phyloP scores from a whole-genome alignment of 2,329 filamentous ascomycete species.

The Scedosporium boydii region DNA sequence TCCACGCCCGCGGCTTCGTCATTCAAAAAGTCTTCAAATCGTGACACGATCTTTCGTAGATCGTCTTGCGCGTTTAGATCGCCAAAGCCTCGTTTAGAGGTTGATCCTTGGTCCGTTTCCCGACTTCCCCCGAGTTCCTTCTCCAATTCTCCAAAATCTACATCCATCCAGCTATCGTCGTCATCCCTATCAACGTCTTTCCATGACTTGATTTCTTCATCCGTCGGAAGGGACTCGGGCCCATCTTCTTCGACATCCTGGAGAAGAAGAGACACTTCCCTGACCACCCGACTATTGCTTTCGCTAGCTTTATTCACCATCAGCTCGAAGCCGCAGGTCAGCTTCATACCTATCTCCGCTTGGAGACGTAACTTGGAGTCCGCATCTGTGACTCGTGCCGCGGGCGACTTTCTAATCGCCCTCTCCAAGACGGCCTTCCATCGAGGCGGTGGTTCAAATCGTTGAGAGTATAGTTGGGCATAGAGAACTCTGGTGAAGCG shows the following conservation, averaged over 20 bases:
- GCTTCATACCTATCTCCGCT: conserved; percentile 76
- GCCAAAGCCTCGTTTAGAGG: conserved; percentile 41
- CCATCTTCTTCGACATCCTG: conserved; percentile 69
- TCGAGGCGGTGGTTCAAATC: conserved; percentile 56
- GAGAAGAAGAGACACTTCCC: conserved; percentile 68
- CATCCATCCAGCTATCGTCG: conserved; percentile 84
- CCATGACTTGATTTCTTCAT: conserved; percentile 68
- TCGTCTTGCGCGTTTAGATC: conserved; percentile 62
- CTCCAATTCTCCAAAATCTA: conserved; percentile 84
- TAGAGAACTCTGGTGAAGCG: conserved; percentile 84
- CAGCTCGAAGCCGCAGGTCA: conserved; percentile 87
- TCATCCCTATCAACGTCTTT: conserved; percentile 54
- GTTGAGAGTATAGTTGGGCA: conserved; percentile 81
- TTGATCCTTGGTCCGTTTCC: conserved; percentile 24
- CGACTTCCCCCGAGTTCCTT: conserved; percentile 54
- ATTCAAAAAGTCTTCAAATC: conserved; percentile 88
- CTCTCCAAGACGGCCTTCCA: conserved; percentile 28
- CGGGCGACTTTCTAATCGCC: conserved; percentile 7
- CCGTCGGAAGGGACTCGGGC: conserved; percentile 53
- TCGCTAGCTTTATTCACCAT: conserved; percentile 59
- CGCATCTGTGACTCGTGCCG: conserved; percentile 10
- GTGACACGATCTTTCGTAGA: conserved; percentile 79
- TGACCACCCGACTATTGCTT: conserved; percentile 56
- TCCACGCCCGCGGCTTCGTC: conserved; percentile 75
- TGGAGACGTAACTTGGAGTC: conserved; percentile 20